A percentile compares a stretch with the other conserved stretches of the same genome.
Evolutionary conservation across 441 rosid species (phyloP).

Genomic region (Arabidopsis hybrid): DNA sequence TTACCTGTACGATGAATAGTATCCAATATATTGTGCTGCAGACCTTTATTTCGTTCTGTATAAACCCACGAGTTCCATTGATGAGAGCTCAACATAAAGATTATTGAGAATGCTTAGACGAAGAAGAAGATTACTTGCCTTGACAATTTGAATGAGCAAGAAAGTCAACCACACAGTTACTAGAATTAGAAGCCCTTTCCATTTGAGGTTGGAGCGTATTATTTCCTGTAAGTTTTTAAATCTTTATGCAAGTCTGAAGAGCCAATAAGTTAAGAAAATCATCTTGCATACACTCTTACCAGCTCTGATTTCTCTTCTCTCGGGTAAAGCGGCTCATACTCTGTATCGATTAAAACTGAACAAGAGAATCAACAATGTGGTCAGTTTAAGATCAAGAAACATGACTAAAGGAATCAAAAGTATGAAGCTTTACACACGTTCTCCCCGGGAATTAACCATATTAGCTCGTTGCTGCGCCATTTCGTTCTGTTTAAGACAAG

Average conservation of each 20-base stretch:
- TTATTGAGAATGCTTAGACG: neutral
- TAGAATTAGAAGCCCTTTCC: slow-evolving; percentile 67
- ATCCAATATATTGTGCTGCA: slow-evolving; percentile 84
- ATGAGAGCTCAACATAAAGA: slow-evolving; percentile 23
- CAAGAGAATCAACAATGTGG: slow-evolving; percentile 7
- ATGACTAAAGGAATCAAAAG: slow-evolving; percentile 6
- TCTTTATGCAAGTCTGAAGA: neutral
- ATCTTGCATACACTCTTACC: slow-evolving; percentile 49
- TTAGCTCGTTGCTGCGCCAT: slow-evolving; percentile 53
- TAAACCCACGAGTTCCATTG: slow-evolving; percentile 22
- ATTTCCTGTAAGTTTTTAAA: slow-evolving; percentile 58
- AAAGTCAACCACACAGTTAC: slow-evolving; percentile 65
- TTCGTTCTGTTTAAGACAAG: slow-evolving; percentile 57
- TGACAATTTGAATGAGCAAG: slow-evolving; percentile 76
- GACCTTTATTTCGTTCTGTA: slow-evolving; percentile 73
- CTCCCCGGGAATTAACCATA: slow-evolving; percentile 67
- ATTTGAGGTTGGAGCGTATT: slow-evolving; percentile 68
- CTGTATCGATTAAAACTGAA: slow-evolving; percentile 75
- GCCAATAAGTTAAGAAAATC: neutral
- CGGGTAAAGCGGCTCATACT: slow-evolving; percentile 73
- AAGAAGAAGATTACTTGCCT: slow-evolving; percentile 54
- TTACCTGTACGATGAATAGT: slow-evolving; percentile 80
- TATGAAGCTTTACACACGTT: slow-evolving; percentile 57
- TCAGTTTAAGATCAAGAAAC: neutral
- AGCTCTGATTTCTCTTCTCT: slow-evolving; percentile 70